These are phyloP conservation scores for Penicillium alfredii DNA, from an alignment of 495 filamentous ascomycete species.

Conservation along the genomic window DNA sequence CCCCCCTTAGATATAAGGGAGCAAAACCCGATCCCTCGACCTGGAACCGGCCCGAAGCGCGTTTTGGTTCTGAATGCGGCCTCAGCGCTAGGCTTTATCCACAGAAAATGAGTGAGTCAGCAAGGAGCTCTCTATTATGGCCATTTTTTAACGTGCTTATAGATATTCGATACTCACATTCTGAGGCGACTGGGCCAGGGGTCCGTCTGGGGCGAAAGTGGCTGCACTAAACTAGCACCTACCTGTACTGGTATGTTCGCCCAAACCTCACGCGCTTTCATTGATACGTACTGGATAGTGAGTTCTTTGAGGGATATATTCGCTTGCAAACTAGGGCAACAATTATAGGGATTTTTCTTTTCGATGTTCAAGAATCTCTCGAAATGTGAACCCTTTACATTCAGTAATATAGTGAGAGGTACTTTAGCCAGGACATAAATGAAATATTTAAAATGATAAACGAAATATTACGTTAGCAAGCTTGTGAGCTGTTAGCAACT, in stretches of 20 bases:
- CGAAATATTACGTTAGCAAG: no score
- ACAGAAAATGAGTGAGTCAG: constrained; percentile 50
- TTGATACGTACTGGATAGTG: constrained; percentile 59
- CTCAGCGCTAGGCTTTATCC: constrained; percentile 53
- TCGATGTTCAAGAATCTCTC: no score
- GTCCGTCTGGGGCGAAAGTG: constrained; percentile 28
- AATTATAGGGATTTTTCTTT: no score
- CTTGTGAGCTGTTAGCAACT: no score
- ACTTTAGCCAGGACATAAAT: no score
- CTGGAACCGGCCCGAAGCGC: constrained; percentile 54
- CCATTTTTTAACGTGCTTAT: neutral
- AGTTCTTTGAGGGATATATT: no score
- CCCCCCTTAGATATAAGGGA: constrained; percentile 49
- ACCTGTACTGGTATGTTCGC: constrained; percentile 57
- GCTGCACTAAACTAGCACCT: constrained; percentile 32
- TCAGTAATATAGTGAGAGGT: no score
- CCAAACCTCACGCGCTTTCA: constrained; percentile 55
- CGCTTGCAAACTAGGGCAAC: no score
- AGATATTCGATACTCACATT: constrained; percentile 62
- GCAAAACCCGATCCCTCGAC: constrained; percentile 49
- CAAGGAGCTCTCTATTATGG: neutral
- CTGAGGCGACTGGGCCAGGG: constrained; percentile 63
- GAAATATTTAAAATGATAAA: no score
- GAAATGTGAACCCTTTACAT: no score
- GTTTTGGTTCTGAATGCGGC: constrained; percentile 55